Evolutionary conservation across 139 green algal genomes (phyloP), one percentile per base, ranked within the genome.

Genomic region (Spirogloea muscicola): DNA sequence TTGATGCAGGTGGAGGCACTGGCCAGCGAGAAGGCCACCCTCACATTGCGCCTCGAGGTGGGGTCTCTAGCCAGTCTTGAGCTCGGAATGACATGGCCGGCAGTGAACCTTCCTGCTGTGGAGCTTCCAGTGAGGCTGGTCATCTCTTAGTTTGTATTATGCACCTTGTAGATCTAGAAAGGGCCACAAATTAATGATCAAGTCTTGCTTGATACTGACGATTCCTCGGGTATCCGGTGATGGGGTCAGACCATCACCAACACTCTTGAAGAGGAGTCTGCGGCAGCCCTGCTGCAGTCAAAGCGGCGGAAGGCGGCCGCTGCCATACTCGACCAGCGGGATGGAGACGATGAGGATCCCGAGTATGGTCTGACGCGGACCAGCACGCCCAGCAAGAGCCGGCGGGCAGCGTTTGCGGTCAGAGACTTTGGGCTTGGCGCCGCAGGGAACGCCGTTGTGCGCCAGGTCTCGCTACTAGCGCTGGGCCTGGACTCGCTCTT

Each of bases 1-100:
- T 51, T 10, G 10, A 51, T 13, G 43, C 63, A 72, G 49, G 63
- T 72, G 4, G 63, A 72, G 49, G 37, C 63, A 10, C 33, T 72
- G 5, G 63, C 63, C 63, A 72, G 63, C 49, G 63, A 72, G 63
- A 72, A 72, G 49, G 63, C 63, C 25, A 72, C 63, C 33, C 49
- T 72, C 4, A 36, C 63, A 13, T 16, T 72, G 3, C 63, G 63
- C 7, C 39, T 72, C 18, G 63, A 72, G 51, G 51, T 61, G 21
- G 10, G n/a, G n/a, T n/a, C n/a, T n/a, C n/a, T n/a, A n/a, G n/a
- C n/a, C n/a, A n/a, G n/a, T n/a, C n/a, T n/a, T n/a, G n/a, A n/a
- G n/a, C n/a, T n/a, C n/a, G n/a, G n/a, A n/a, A n/a, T n/a, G n/a
- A n/a, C n/a, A n/a, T n/a, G n/a, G n/a, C n/a, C n/a, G n/a, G n/a